These are phyloP conservation scores for Chenopodium album DNA, from an alignment of 148 eudicot genomes.

Conservation along the genomic window DNA sequence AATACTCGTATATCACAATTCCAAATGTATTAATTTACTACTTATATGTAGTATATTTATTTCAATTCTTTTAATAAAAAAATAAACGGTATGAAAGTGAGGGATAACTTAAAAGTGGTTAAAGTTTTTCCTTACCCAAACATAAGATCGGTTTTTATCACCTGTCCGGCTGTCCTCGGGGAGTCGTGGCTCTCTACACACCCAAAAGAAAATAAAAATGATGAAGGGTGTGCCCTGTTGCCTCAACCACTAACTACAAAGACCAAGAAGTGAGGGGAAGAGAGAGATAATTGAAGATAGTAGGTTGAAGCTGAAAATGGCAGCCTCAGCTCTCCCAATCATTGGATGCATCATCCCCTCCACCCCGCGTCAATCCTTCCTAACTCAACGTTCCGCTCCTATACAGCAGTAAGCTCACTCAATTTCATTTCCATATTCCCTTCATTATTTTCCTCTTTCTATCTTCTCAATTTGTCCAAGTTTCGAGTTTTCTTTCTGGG, in stretches of 20 bases:
- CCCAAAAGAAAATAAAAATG: too few species aligned
- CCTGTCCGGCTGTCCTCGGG: too few species aligned
- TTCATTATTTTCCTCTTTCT: not conserved
- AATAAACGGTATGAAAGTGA: too few species aligned
- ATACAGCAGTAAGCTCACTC: constrained; percentile 15
- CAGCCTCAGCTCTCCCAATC: constrained; percentile 8
- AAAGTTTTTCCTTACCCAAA: too few species aligned
- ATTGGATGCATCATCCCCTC: not conserved
- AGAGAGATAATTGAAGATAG: not conserved
- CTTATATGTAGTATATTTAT: too few species aligned
- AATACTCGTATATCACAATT: too few species aligned
- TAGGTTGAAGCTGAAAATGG: constrained; percentile 12
- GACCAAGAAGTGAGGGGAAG: not conserved
- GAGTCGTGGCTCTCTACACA: too few species aligned
- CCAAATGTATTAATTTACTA: too few species aligned
- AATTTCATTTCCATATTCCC: not conserved
- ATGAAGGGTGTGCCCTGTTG: not conserved
- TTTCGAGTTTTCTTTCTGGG: not conserved
- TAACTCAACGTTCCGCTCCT: constrained; percentile 14
- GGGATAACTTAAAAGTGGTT: too few species aligned
- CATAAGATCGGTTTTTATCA: too few species aligned
- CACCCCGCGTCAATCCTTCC: constrained; percentile 2
- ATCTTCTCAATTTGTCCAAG: not conserved
- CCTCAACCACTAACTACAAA: not conserved
- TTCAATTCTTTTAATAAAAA: too few species aligned